A percentile compares a stretch with the other conserved stretches of the same genome.
Evolutionary conservation across 352 stramenopile genomes (phyloP).

Genomic region (Blastocystis sp.): DNA sequence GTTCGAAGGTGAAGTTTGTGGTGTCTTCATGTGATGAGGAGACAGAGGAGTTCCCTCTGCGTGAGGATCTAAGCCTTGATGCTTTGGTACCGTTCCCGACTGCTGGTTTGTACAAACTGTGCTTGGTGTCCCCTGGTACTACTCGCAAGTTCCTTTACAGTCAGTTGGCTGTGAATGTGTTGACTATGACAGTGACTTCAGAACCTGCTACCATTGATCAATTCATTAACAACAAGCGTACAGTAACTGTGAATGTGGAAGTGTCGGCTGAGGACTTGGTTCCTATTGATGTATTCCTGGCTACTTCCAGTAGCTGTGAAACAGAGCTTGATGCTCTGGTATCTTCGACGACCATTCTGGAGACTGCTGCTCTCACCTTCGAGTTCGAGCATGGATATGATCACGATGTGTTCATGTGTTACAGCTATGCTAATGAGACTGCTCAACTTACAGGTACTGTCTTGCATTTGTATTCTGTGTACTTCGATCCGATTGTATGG

Average conservation of each 20-base stretch:
- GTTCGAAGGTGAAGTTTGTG: constrained; percentile 43
- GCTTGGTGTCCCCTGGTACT: constrained; percentile 27
- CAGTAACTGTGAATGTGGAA: background rate
- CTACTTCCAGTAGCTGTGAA: background rate
- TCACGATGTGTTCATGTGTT: background rate
- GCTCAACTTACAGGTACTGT: background rate
- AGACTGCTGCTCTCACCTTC: background rate
- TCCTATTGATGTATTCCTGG: constrained; percentile 20
- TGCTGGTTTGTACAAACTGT: constrained; percentile 23
- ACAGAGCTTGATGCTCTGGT: background rate
- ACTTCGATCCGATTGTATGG: constrained; percentile 41
- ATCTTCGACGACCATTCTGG: background rate
- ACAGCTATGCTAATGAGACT: background rate
- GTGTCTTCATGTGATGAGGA: background rate
- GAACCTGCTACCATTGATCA: background rate
- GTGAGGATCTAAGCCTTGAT: background rate
- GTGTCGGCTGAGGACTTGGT: background rate
- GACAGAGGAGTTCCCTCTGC: background rate
- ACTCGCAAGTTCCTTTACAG: constrained; percentile 20
- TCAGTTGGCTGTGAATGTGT: background rate
- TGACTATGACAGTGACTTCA: background rate
- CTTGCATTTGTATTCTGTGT: constrained; percentile 44
- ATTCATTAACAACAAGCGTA: constrained; percentile 7
- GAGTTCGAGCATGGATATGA: background rate
- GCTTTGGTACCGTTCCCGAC: constrained; percentile 22